Evolutionary conservation across 2,329 filamentous ascomycete species (phyloP).

Genomic region (Dryadomyces quercus-mongolicae): DNA sequence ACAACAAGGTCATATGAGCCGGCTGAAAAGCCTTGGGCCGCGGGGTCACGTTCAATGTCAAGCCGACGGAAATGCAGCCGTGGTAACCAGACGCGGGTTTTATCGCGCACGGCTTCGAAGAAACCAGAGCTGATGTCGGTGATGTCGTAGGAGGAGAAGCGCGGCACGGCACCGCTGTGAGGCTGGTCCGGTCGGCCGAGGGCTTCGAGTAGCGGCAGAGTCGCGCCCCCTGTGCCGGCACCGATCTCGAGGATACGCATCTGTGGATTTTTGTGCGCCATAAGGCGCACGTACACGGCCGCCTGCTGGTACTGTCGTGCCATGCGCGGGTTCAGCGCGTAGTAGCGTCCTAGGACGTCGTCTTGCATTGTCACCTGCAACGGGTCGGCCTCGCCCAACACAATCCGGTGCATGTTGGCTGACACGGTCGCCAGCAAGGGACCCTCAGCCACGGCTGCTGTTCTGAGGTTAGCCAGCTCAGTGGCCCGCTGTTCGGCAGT

Average conservation of each 20-base stretch:
- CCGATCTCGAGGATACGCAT: constrained; percentile 26
- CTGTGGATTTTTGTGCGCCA: constrained; percentile 15
- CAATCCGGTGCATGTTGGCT: constrained; percentile 13
- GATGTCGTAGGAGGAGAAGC: constrained; percentile 23
- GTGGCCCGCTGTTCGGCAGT: constrained; percentile 1
- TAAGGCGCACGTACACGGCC: constrained; percentile 9
- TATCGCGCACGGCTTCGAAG: constrained; percentile 22
- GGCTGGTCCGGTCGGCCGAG: constrained; percentile 4
- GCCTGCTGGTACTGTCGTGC: constrained; percentile 13
- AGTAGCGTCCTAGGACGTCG: constrained; percentile 13
- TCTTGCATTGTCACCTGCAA: constrained; percentile 18
- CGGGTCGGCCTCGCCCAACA: constrained; percentile 16
- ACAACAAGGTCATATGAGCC: constrained; percentile 21
- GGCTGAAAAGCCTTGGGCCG: constrained; percentile 20
- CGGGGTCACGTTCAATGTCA: constrained; percentile 20
- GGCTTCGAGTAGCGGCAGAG: constrained; percentile 11
- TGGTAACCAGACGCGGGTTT: constrained; percentile 14
- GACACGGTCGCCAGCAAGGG: constrained; percentile 8
- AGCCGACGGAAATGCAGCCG: constrained; percentile 10
- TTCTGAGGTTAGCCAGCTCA: constrained; percentile 1
- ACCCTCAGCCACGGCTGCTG: constrained; percentile 8
- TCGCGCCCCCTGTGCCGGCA: constrained; percentile 19
- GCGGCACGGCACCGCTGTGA: constrained; percentile 1
- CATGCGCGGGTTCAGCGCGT: constrained; percentile 13
- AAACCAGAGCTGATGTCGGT: constrained; percentile 28